Conservation (phyloP, 352 stramenopile genomes). For the Globisporangium okanoganense region DNA sequence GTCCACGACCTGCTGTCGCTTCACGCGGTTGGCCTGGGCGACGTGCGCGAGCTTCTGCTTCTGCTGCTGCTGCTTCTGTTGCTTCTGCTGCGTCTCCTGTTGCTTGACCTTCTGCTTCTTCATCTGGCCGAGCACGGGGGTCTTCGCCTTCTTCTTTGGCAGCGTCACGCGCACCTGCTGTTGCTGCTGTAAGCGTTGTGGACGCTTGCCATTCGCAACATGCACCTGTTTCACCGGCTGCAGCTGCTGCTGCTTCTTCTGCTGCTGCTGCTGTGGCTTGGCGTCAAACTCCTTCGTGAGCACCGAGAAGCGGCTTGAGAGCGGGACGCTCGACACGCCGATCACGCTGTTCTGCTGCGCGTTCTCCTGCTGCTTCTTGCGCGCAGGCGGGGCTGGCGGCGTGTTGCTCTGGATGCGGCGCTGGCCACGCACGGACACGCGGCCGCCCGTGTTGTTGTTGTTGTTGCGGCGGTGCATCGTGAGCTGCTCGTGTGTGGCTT, state of each 20-base stretch:
- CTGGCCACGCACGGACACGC: slow-evolving; percentile 52
- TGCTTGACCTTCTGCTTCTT: slow-evolving; percentile 17
- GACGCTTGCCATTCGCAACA: slow-evolving; percentile 11
- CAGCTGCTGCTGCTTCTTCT: slow-evolving; percentile 3
- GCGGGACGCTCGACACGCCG: slow-evolving; percentile 57
- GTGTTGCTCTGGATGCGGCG: slow-evolving; percentile 57
- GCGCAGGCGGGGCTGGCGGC: slow-evolving; percentile 5
- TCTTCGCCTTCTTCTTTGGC: slow-evolving; percentile 18
- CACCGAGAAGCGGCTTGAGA: slow-evolving; percentile 74
- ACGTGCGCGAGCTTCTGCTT: slow-evolving; percentile 68
- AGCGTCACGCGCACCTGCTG: slow-evolving; percentile 19
- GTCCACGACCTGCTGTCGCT: slow-evolving; percentile 73
- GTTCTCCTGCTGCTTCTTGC: slow-evolving; percentile 24
- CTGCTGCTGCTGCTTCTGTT: slow-evolving; percentile 44
- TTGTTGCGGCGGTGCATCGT: slow-evolving; percentile 15
- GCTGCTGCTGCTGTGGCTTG: slow-evolving; percentile 17
- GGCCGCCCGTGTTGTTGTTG: slow-evolving; percentile 18
- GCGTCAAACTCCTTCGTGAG: slow-evolving; percentile 42
- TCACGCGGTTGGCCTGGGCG: slow-evolving; percentile 52
- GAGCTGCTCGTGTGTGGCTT: background rate
- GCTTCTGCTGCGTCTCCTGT: slow-evolving; percentile 29
- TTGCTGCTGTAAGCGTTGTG: slow-evolving; percentile 15
- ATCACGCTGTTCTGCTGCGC: slow-evolving; percentile 30
- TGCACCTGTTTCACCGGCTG: slow-evolving; percentile 11
- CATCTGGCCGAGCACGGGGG: slow-evolving; percentile 14